These are phyloP conservation scores for Monosporascus sp. DNA, from an alignment of 2,329 filamentous ascomycete species.

Conservation along the genomic window DNA sequence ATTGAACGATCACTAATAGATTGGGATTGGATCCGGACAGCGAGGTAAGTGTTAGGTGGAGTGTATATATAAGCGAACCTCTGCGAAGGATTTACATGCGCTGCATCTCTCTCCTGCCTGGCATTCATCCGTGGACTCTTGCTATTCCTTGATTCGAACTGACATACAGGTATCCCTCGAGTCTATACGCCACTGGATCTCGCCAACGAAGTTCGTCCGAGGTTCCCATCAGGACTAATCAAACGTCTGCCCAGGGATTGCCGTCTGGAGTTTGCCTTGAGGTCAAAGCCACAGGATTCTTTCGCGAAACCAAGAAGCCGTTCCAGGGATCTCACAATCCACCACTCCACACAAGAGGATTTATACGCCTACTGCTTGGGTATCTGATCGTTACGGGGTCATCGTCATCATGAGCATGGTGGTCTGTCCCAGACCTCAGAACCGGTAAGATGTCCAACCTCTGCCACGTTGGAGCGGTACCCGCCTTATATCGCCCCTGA, in stretches of 20 bases:
- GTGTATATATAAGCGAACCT: slow-evolving; percentile 50
- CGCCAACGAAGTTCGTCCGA: not conserved
- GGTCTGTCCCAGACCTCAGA: not conserved
- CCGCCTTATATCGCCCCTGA: not conserved
- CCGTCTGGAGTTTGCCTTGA: not conserved
- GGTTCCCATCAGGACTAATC: not conserved
- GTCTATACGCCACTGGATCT: not conserved
- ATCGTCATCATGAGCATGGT: no score
- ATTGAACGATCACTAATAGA: slow-evolving; percentile 29
- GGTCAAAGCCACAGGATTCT: not conserved
- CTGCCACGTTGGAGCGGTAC: not conserved
- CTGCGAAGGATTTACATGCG: slow-evolving; percentile 33
- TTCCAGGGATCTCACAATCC: not conserved
- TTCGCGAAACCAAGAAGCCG: not conserved
- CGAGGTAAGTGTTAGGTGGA: slow-evolving; percentile 45
- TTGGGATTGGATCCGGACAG: slow-evolving; percentile 43
- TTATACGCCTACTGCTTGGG: no score
- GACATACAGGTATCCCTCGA: slow-evolving; percentile 7
- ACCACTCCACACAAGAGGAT: not conserved
- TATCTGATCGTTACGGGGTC: no score
- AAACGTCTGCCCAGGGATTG: no score
- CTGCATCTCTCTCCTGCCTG: slow-evolving; percentile 15
- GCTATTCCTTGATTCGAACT: slow-evolving; percentile 8
- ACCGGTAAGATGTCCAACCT: not conserved
- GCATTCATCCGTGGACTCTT: slow-evolving; percentile 18